Evolutionary conservation across 345 rosid species (phyloP).

Genomic region (Gossypioides kirkii): DNA sequence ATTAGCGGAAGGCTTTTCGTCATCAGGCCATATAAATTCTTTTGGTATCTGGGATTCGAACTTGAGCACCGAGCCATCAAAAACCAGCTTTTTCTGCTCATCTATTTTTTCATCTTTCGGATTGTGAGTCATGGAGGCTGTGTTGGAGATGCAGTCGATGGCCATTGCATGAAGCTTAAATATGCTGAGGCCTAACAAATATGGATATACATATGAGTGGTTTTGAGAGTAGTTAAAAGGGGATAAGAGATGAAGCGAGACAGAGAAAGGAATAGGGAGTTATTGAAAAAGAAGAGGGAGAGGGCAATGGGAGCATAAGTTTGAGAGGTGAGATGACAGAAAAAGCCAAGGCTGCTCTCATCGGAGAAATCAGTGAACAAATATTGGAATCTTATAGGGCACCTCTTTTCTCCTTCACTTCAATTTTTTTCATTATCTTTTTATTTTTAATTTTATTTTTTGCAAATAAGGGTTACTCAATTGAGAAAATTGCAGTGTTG

Average conservation of each 20-base stretch:
- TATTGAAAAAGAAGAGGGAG: neutral
- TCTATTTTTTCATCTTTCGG: slow-evolving; percentile 28
- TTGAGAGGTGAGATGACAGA: slow-evolving; percentile 35
- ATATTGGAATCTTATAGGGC: slow-evolving; percentile 47
- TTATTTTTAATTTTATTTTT: neutral
- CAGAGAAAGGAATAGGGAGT: slow-evolving; percentile 9
- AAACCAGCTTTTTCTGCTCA: slow-evolving; percentile 43
- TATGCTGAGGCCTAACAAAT: neutral
- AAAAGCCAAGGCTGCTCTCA: slow-evolving; percentile 51
- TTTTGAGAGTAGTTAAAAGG: neutral
- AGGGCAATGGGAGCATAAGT: slow-evolving; percentile 4
- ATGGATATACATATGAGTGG: neutral
- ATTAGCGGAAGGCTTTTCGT: slow-evolving; percentile 50
- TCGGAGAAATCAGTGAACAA: slow-evolving; percentile 41
- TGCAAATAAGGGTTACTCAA: slow-evolving; percentile 22
- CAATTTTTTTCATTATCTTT: neutral
- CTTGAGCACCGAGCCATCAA: slow-evolving; percentile 62
- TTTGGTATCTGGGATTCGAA: slow-evolving; percentile 50
- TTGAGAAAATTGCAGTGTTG: slow-evolving; percentile 12
- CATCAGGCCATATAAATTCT: slow-evolving; percentile 89
- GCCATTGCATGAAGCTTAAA: slow-evolving; percentile 35
- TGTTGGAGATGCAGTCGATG: slow-evolving; percentile 30
- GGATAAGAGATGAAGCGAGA: neutral
- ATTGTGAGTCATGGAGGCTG: slow-evolving; percentile 19
- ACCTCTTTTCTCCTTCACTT: slow-evolving; percentile 11